These are phyloP conservation scores for Rhizopogon parksii DNA, from an alignment of 1,284 basidiomycete genomes.

Conservation along the genomic window DNA sequence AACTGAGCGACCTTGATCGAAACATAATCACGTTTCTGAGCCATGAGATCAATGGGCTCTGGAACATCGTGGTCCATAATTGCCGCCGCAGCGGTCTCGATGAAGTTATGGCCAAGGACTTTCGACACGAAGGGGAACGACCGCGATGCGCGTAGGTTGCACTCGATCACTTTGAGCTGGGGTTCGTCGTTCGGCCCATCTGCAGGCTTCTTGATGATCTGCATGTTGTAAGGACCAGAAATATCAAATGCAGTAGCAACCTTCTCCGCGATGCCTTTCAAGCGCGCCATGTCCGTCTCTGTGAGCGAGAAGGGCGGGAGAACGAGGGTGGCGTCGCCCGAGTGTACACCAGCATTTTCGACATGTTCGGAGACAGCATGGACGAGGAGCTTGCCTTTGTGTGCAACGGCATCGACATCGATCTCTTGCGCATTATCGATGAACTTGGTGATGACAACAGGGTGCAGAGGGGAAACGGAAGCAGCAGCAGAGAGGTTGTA, in stretches of 20 bases:
- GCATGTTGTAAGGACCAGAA: slow-evolving; percentile 99
- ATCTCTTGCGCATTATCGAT: slow-evolving; percentile 98
- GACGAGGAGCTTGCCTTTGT: slow-evolving; percentile 90
- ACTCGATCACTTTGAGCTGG: slow-evolving; percentile 95
- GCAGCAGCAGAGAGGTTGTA: slow-evolving; percentile 94
- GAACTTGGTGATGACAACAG: slow-evolving; percentile 98
- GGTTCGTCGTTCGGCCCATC: slow-evolving; percentile 50
- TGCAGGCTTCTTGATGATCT: slow-evolving; percentile 87
- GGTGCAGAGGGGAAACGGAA: slow-evolving; percentile 93
- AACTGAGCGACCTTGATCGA: slow-evolving; percentile 99
- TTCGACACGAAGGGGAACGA: slow-evolving; percentile 99
- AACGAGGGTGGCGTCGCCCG: slow-evolving; percentile 96
- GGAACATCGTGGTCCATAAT: slow-evolving; percentile 90
- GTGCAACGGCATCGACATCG: slow-evolving; percentile 95
- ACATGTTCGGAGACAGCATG: slow-evolving; percentile 98
- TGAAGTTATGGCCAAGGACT: slow-evolving; percentile 95
- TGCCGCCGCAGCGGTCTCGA: slow-evolving; percentile 89
- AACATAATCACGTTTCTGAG: slow-evolving; percentile 83
- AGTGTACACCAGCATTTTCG: slow-evolving; percentile 98
- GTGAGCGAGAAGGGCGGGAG: slow-evolving; percentile 90
- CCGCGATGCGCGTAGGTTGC: slow-evolving; percentile 94
- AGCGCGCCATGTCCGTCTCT: slow-evolving; percentile 71
- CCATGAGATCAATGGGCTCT: slow-evolving; percentile 91
- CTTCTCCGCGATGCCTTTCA: slow-evolving; percentile 93
- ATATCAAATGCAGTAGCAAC: slow-evolving; percentile 94